phyloP scores from a whole-genome alignment of 306 rosid genomes.

The Cucumis hystrix region DNA sequence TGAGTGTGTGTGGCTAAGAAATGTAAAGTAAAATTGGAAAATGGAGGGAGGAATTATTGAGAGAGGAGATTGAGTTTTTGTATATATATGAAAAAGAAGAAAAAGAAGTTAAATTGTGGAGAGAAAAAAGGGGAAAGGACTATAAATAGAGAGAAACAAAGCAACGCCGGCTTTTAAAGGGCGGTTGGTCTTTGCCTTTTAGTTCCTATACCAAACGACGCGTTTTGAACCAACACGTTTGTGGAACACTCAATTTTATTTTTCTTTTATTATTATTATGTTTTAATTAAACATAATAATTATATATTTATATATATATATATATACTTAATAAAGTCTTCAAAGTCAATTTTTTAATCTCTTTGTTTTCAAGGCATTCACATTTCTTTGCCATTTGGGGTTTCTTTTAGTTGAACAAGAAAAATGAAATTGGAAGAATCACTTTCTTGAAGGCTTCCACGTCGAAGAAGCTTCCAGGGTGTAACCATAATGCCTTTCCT shows the following conservation, averaged over 20 bases:
- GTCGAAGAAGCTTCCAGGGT: not conserved
- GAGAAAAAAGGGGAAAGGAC: not conserved
- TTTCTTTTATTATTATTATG: too few species aligned
- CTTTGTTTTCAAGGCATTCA: not conserved
- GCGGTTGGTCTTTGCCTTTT: not conserved
- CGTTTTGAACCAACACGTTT: not conserved
- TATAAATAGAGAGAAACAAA: not conserved
- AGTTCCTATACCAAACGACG: not conserved
- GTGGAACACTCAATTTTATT: too few species aligned
- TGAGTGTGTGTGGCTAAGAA: not conserved
- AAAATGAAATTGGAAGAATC: not conserved
- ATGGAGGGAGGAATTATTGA: not conserved
- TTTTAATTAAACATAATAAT: too few species aligned
- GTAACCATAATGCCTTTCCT: not conserved
- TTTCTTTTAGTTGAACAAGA: not conserved
- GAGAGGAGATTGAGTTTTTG: too few species aligned
- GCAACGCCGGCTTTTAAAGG: not conserved
- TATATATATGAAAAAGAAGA: not conserved
- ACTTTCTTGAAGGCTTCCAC: not conserved
- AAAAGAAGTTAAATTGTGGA: not conserved
- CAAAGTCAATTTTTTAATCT: not conserved
- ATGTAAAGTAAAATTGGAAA: too few species aligned
- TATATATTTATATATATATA: too few species aligned
- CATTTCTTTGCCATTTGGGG: not conserved
- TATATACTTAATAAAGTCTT: not conserved